phyloP scores from a whole-genome alignment of 2,329 filamentous ascomycete species.

The Neobulgaria alba region DNA sequence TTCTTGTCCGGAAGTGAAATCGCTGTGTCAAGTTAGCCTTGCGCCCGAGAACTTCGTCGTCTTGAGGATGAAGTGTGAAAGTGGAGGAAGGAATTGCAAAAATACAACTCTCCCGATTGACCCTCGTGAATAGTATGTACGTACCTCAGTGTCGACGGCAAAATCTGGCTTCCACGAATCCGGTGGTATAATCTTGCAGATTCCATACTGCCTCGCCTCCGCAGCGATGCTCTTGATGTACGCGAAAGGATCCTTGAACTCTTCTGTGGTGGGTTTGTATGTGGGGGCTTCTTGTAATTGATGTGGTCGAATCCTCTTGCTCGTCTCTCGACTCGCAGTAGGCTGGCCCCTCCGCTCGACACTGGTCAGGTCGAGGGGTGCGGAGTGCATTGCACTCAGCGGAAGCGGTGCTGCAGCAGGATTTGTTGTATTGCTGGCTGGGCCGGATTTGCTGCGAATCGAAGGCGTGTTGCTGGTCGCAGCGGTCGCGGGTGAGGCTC shows the following conservation, averaged over 20 bases:
- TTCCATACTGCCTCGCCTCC: conserved; percentile 79
- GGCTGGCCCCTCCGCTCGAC: conserved; percentile 87
- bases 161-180: conserved; percentile 92
- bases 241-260: conserved; percentile 88
- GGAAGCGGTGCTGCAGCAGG: conserved; percentile 25
- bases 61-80: not conserved
- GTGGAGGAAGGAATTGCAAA: not conserved
- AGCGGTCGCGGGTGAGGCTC: conserved; percentile 25
- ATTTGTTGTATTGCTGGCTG: conserved; percentile 25
- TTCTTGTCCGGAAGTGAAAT: conserved; percentile 93
- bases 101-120: not conserved
- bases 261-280: conserved; percentile 81
- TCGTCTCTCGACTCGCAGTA: conserved; percentile 64
- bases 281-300: conserved; percentile 84
- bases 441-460: conserved; percentile 21
- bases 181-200: conserved; percentile 93
- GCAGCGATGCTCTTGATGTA: conserved; percentile 89
- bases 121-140: conserved; percentile 4
- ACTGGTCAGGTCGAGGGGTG: conserved; percentile 72
- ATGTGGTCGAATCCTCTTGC: conserved; percentile 73
- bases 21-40: conserved; percentile 46
- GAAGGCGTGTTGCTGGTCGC: conserved; percentile 19
- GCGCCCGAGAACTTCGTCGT: not conserved
- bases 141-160: conserved; percentile 92
- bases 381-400: conserved; percentile 28